Base-by-base conservation (phyloP, 495 filamentous ascomycete genomes). In the Trichoderma orchidacearum region DNA sequence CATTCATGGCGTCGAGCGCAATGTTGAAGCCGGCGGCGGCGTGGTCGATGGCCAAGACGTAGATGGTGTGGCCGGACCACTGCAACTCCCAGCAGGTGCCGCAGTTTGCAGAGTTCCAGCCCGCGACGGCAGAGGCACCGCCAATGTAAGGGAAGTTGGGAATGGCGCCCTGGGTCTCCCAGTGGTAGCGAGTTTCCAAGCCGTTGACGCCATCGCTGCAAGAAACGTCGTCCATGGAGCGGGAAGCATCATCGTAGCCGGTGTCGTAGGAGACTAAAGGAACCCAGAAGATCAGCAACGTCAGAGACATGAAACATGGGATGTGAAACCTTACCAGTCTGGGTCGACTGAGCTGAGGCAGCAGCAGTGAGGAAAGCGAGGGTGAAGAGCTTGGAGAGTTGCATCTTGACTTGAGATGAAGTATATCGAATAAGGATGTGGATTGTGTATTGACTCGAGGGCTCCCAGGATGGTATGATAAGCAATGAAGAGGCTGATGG, bases 71-170 rank as follows among this genome's bases (percentile, higher is more conserved):
- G 61, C 78, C 75, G 23, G 73, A 66, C 66, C 79, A 92, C 13
- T 72, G 75, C 50, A 88, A 68, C 48, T 68, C 54, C 71, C 82
- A 91, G 76, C 87, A 91, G 9, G 78, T 79, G 55, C 87, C 86
- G 70, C 87, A 92, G 53, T 61, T 65, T 5, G 71, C 54, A 12
- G 72, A 75, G 66, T 77, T 83, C 81, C 79, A 86, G 32, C 77
- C 80, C 3, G 65, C 60, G 21, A 90, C 73, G 27, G 78, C 80
- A 30, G 74, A 71, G 1, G 77, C 71, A 54, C 81, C 86, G n/a
- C 82, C 86, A 58, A 90, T 80, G 62, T 73, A 67, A 1, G 79
- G 76, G 72, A 82, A 86, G 8, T 52, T 56, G 0, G 76, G 76
- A 54, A 87, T 59, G 11, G 72, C 64, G 54, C 69, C 65, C 66